A percentile compares a stretch with the other conserved stretches of the same genome.
phyloP scores from a whole-genome alignment of 192 early-diverging fungal species.

The Funneliformis geosporum region DNA sequence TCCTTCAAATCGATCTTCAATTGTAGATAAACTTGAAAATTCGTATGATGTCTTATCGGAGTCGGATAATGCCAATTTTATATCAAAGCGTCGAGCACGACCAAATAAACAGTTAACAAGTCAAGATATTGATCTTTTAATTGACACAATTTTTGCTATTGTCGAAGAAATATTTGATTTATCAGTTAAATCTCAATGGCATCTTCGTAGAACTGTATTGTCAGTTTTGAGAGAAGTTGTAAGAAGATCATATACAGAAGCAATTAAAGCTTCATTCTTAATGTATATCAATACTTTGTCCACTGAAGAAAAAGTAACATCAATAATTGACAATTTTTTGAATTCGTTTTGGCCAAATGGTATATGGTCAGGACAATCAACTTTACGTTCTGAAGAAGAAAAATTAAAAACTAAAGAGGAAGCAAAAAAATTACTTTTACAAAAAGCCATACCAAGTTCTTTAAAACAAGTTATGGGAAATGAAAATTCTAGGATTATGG shows the following conservation, averaged over 20 bases:
- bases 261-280: conserved; percentile 7
- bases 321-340: conserved; percentile 4
- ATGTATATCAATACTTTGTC: neutral
- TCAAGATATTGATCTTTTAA: conserved; percentile 26
- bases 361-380: neutral
- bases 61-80: neutral
- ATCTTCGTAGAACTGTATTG: conserved; percentile 27
- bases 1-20: neutral
- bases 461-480: conserved; percentile 23
- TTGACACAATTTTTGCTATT: conserved; percentile 22
- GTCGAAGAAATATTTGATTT: conserved; percentile 32
- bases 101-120: conserved; percentile 26
- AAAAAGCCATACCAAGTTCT: conserved; percentile 22
- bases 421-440: conserved; percentile 19
- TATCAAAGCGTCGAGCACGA: neutral
- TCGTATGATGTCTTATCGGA: neutral
- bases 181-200: conserved; percentile 28
- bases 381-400: conserved; percentile 18
- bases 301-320: conserved; percentile 6
- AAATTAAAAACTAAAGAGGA: conserved; percentile 26
- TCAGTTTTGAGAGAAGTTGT: conserved; percentile 20
- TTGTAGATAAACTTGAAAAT: neutral
- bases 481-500: conserved; percentile 23
- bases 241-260: conserved; percentile 17
- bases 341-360: conserved; percentile 31